Evolutionary conservation across 2,329 filamentous ascomycete genomes (phyloP), one percentile per base, ranked within the genome.

Genomic region (Aspergillus novofumigatus): DNA sequence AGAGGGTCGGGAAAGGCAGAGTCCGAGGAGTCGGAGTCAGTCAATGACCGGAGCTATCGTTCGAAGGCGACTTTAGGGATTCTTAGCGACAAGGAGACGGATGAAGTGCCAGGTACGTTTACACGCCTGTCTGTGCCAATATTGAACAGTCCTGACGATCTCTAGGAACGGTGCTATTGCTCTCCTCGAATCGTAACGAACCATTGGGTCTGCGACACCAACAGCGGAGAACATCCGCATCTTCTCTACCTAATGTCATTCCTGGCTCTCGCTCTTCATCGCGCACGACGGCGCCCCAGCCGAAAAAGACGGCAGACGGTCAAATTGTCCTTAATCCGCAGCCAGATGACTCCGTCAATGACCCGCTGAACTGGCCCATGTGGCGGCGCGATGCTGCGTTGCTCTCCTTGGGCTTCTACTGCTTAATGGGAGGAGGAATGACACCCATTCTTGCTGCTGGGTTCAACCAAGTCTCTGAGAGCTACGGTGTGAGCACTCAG

Each of bases 401-500:
- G 60, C 66, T 96, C 0, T 93, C 89, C 0, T 79, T 97, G 3
- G 93, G 93, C 1, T 88, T 96, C 67, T 96, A 96, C 74, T 96
- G 92, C 73, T 89, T 97, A 86, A 76, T 97, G 20, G 93, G 93
- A 55, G 93, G 93, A 44, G 93, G 93, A 47, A 95, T 96, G 79
- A 97, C 92, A 0, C 90, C 94, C 0, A 80, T 97, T 29, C 81
- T 97, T 20, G 92, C 93, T 0, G 93, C 94, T 9, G 93, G 92
- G 11, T 97, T 97, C 77, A 87, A 86, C 32, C 80, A 95, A 47
- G 89, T 97, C 11, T 88, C 92, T 1, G 62, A 80, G 0, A 83
- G 81, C 1, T 88, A 89, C 69, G 59, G 82, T 58, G 84, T 96
- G 23, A 80, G 84, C 0, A 85, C 89, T 17, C 83, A 91, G 29